A percentile compares a stretch with the other conserved stretches of the same genome.
Evolutionary conservation across 2,329 filamentous ascomycete genomes (phyloP).

Genomic region (Boeremia lycopersici): DNA sequence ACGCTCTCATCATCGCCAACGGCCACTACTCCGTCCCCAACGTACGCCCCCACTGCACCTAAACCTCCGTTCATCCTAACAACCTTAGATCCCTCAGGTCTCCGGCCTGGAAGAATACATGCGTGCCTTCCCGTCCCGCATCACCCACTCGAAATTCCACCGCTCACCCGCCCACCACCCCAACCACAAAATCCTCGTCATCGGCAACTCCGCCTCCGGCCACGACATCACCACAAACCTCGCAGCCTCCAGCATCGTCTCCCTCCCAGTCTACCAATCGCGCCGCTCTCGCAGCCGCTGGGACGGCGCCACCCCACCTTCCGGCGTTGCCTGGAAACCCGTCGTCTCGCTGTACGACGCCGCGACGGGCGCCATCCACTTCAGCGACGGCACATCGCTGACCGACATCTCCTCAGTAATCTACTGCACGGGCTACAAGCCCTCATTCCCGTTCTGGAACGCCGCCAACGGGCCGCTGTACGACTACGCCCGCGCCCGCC

Average conservation of each 20-base stretch:
- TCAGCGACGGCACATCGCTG: conserved; percentile 32
- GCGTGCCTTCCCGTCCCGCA: conserved; percentile 54
- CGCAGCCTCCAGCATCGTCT: conserved; percentile 30
- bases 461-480: conserved; percentile 50
- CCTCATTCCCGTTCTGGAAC: conserved; percentile 59
- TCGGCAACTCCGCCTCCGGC: conserved; percentile 43
- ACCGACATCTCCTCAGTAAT: conserved; percentile 35
- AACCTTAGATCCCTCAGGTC: conserved; percentile 54
- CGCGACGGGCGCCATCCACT: conserved; percentile 28
- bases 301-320: conserved; percentile 57
- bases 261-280: conserved; percentile 59
- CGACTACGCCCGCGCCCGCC: conserved; percentile 55
- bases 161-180: conserved; percentile 18
- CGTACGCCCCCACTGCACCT: conserved; percentile 41
- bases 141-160: conserved; percentile 54
- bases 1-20: conserved; percentile 42
- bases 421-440: conserved; percentile 48
- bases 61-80: no score
- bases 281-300: conserved; percentile 57
- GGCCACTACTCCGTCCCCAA: conserved; percentile 43
- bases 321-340: conserved; percentile 61
- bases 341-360: conserved; percentile 53
- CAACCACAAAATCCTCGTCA: conserved; percentile 29
- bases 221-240: conserved; percentile 38
- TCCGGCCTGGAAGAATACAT: conserved; percentile 61